Evolutionary conservation across 176 grass and related monocot genomes (phyloP).

Genomic region (Triticum urartu): DNA sequence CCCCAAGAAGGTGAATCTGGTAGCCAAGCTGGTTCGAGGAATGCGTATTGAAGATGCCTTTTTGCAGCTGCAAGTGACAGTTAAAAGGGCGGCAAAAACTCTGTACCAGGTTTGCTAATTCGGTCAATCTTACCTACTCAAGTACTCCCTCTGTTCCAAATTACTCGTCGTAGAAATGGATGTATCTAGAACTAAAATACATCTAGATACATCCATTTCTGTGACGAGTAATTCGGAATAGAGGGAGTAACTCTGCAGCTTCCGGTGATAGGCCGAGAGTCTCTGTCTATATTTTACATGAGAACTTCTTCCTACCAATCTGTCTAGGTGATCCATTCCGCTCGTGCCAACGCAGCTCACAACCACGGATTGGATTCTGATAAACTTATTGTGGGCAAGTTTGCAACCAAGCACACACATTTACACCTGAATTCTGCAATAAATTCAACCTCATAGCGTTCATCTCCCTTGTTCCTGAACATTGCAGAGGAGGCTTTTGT

Average conservation of each 20-base stretch:
- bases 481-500: slow-evolving; percentile 83
- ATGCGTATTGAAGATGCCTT: slow-evolving; percentile 91
- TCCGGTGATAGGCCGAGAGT: background rate
- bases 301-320: slow-evolving; percentile 19
- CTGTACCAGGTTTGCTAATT: slow-evolving; percentile 66
- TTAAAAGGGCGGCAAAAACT: slow-evolving; percentile 87
- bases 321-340: slow-evolving; percentile 86
- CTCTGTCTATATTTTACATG: background rate
- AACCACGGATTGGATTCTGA: slow-evolving; percentile 80
- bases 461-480: background rate
- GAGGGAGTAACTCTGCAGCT: background rate
- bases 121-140: background rate
- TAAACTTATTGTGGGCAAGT: slow-evolving; percentile 82
- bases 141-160: no score
- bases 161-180: no score
- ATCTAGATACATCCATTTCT: no score
- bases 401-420: background rate
- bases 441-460: background rate
- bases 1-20: slow-evolving; percentile 97
- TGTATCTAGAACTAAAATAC: no score
- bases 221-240: no score
- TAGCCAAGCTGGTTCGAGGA: slow-evolving; percentile 73
- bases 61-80: slow-evolving; percentile 80
- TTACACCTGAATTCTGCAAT: background rate
- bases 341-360: slow-evolving; percentile 82